phyloP scores from a whole-genome alignment of 441 rosid genomes.

The Erysimum cheiri region DNA sequence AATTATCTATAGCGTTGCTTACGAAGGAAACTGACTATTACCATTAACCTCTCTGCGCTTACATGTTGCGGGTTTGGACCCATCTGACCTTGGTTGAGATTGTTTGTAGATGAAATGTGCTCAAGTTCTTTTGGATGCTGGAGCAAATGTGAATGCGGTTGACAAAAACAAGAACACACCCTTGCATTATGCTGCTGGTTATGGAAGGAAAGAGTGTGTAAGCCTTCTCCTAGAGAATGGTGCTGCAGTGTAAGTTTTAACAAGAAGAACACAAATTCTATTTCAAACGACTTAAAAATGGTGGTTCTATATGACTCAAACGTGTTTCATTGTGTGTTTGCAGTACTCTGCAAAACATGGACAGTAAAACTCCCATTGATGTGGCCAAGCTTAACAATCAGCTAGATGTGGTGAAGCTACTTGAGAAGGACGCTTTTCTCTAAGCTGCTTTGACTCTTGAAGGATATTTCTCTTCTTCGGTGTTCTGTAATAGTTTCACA shows the following conservation, averaged over 20 bases:
- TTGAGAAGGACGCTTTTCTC: conserved; percentile 96
- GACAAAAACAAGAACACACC: conserved; percentile 98
- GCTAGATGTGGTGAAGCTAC: conserved; percentile 86
- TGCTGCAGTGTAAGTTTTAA: conserved; percentile 90
- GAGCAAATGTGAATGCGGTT: conserved; percentile 85
- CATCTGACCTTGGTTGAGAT: conserved; percentile 5
- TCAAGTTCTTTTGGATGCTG: conserved; percentile 85
- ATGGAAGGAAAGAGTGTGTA: conserved; percentile 95
- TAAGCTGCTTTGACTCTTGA: conserved; percentile 42
- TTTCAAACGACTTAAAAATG: background rate
- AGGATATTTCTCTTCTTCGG: conserved; percentile 19
- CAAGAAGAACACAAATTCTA: background rate
- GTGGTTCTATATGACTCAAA: background rate
- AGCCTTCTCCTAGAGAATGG: conserved; percentile 88
- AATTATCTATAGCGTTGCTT: background rate
- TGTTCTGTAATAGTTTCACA: conserved; percentile 22
- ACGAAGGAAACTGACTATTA: background rate
- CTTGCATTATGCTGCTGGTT: conserved; percentile 97
- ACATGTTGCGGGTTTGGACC: background rate
- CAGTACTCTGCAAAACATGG: conserved; percentile 95
- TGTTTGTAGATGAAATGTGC: conserved; percentile 78
- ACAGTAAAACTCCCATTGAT: conserved; percentile 94
- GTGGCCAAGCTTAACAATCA: conserved; percentile 98
- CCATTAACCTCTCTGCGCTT: background rate
- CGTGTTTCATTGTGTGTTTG: conserved; percentile 14